Percentiles rank a stretch among this genome's conserved stretches.
Conservation (phyloP, 208 protist genomes). For the Novymonas esmeraldas region DNA sequence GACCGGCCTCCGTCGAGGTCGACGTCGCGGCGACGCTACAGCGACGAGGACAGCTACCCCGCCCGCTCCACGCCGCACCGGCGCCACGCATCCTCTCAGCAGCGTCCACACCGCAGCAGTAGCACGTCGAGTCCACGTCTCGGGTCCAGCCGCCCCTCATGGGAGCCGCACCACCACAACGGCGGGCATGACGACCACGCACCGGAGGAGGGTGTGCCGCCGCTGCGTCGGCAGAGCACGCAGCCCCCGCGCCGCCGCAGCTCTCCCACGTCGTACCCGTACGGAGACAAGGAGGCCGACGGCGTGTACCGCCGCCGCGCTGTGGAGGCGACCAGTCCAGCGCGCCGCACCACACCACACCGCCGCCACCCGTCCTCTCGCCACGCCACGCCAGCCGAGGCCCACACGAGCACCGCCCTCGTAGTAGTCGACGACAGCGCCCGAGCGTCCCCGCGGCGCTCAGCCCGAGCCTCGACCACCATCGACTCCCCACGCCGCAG, state of each 20-base stretch:
- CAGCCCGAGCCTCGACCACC: conserved; percentile 14
- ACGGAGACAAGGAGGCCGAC: conserved; percentile 4
- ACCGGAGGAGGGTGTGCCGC: conserved; percentile 22
- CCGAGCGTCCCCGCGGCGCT: background rate
- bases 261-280: conserved; percentile 17
- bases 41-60: conserved; percentile 10
- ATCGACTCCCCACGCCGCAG: conserved; percentile 15
- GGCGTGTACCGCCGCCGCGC: conserved; percentile 22
- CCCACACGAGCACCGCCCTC: conserved; percentile 16
- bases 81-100: background rate
- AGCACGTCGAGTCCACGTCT: conserved; percentile 18
- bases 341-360: conserved; percentile 1
- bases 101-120: conserved; percentile 16
- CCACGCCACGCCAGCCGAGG: background rate
- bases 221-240: conserved; percentile 38
- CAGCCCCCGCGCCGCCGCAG: conserved; percentile 30
- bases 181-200: conserved; percentile 11
- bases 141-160: background rate
- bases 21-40: conserved; percentile 14
- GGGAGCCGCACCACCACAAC: conserved; percentile 5
- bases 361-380: conserved; percentile 9
- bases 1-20: conserved; percentile 13
- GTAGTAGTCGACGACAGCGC: conserved; percentile 11
- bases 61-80: conserved; percentile 17
- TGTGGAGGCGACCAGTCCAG: conserved; percentile 17